Percentiles rank a stretch among this genome's conserved stretches.
These are phyloP conservation scores for Porcisia deanei DNA, from an alignment of 208 protist genomes.

Conservation along the genomic window DNA sequence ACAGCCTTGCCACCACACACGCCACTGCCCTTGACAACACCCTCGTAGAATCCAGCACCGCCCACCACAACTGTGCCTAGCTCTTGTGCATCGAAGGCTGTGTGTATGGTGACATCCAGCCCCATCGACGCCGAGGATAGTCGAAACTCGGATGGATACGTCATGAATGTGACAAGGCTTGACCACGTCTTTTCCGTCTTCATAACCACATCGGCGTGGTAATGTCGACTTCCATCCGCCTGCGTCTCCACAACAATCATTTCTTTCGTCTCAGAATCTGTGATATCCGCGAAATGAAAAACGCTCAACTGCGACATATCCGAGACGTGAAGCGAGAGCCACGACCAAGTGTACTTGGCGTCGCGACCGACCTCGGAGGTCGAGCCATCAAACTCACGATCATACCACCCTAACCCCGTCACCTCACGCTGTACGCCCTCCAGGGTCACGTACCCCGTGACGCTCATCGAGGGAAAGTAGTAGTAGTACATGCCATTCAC, in stretches of 20 bases:
- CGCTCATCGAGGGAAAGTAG: conserved; percentile 47
- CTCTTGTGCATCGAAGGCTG: conserved; percentile 49
- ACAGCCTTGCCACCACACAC: conserved; percentile 18
- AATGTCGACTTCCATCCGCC: conserved; percentile 18
- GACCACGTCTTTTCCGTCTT: conserved; percentile 41
- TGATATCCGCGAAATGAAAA: conserved; percentile 29
- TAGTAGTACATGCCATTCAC: conserved; percentile 66
- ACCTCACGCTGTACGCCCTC: conserved; percentile 29
- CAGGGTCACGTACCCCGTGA: conserved; percentile 37
- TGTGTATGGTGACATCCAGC: conserved; percentile 29
- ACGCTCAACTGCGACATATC: conserved; percentile 39
- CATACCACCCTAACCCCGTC: conserved; percentile 48
- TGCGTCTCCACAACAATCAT: conserved; percentile 26
- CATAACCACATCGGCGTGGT: conserved; percentile 33
- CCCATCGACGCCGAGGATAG: conserved; percentile 33
- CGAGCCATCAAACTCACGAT: conserved; percentile 46
- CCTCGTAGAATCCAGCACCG: conserved; percentile 57
- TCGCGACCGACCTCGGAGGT: conserved; percentile 13
- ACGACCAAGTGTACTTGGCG: conserved; percentile 39
- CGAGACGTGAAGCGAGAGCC: conserved; percentile 42
- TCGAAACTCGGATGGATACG: conserved; percentile 38
- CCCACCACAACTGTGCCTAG: conserved; percentile 43
- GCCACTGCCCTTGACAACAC: conserved; percentile 38
- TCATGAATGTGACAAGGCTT: conserved; percentile 52
- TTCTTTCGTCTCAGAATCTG: conserved; percentile 15